phyloP scores from a whole-genome alignment of 768 basidiomycete genomes.

The Cantharellus anzutake region DNA sequence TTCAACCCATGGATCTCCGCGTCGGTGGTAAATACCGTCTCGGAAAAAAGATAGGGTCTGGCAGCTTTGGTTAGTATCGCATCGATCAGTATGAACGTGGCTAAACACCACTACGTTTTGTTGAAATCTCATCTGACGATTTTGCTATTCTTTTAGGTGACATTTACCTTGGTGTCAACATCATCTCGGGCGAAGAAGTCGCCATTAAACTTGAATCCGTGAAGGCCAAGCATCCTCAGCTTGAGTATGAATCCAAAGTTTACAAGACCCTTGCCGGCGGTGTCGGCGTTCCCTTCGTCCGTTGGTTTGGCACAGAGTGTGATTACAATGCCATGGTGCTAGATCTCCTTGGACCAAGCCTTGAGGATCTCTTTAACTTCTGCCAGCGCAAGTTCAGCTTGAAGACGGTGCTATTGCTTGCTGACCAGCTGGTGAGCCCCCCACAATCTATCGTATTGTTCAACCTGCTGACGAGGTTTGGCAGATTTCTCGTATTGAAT shows the following conservation, averaged over 20 bases:
- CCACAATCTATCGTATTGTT: neutral
- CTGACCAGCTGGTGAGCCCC: conserved; percentile 75
- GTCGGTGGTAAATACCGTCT: conserved; percentile 93
- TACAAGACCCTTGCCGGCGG: conserved; percentile 96
- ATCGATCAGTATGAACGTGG: neutral
- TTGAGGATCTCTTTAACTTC: conserved; percentile 74
- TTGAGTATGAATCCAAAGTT: conserved; percentile 76
- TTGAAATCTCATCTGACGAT: neutral
- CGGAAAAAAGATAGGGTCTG: conserved; percentile 98
- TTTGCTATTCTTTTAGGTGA: conserved; percentile 39
- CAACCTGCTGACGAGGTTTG: neutral
- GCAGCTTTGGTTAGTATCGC: conserved; percentile 69
- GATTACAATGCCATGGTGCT: conserved; percentile 99
- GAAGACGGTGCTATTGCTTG: conserved; percentile 84
- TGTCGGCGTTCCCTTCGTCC: conserved; percentile 94
- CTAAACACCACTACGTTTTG: neutral
- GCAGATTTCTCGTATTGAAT: conserved; percentile 88
- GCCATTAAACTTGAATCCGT: conserved; percentile 99
- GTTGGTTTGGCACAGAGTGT: conserved; percentile 63
- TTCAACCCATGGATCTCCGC: conserved; percentile 63
- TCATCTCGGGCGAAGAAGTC: conserved; percentile 98
- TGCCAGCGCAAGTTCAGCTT: conserved; percentile 85
- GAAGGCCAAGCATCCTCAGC: conserved; percentile 99
- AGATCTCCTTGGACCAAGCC: conserved; percentile 72
- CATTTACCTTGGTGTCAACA: conserved; percentile 99